Evolutionary conservation across 1,284 basidiomycete genomes (phyloP).

Genomic region (Gyrodon tennesseensis): DNA sequence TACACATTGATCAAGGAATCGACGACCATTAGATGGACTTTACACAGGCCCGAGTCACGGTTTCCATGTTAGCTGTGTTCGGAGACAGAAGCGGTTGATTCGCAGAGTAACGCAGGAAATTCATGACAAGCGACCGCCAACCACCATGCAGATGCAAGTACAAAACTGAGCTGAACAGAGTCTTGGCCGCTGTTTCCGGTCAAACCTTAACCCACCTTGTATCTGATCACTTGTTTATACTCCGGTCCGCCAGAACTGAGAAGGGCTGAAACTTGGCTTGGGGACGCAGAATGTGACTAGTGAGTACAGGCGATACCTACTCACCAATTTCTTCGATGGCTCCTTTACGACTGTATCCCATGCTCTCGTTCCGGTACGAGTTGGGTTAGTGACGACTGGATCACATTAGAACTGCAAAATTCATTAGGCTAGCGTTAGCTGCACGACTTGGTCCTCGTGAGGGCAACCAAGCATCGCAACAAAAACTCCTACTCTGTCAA

Average conservation of each 20-base stretch:
- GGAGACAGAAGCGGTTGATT: constrained; percentile 2
- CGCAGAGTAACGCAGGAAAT: constrained; percentile 9
- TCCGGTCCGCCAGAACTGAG: too few species aligned
- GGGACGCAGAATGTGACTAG: too few species aligned
- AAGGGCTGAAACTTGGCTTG: too few species aligned
- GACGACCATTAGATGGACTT: neutral
- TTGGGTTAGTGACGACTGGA: neutral
- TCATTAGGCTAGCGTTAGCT: neutral
- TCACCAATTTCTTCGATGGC: too few species aligned
- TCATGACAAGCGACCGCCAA: neutral
- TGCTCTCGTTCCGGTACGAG: neutral
- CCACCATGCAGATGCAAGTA: neutral
- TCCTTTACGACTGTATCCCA: neutral
- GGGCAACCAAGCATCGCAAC: constrained; percentile 2
- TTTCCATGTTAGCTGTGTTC: neutral
- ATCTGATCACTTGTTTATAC: neutral
- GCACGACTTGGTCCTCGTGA: neutral
- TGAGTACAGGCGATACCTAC: too few species aligned
- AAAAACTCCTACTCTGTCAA: neutral
- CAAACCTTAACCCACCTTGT: neutral
- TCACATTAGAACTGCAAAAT: neutral
- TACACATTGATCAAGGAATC: neutral
- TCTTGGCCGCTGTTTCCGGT: neutral
- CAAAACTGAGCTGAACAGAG: too few species aligned
- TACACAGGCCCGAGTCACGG: neutral